Conservation (phyloP, 2,329 filamentous ascomycete genomes). For the Ophiostoma pallidulum region DNA sequence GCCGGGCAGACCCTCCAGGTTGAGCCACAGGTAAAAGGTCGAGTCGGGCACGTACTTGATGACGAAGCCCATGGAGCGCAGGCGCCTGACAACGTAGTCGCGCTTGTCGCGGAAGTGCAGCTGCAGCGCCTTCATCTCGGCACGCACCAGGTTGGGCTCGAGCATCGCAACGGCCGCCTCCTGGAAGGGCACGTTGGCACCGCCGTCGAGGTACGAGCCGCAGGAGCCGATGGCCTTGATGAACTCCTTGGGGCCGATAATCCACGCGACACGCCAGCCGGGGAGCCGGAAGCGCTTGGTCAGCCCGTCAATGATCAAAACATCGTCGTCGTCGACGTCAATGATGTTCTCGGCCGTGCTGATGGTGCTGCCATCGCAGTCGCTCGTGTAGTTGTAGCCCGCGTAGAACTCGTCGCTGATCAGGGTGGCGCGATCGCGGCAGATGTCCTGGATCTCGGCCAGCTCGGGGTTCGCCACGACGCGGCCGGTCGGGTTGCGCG, state of each 20-base stretch:
- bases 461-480: constrained; percentile 80
- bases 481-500: constrained; percentile 85
- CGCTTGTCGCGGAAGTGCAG: constrained; percentile 84
- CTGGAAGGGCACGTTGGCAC: constrained; percentile 91
- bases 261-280: constrained; percentile 95
- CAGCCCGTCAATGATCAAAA: constrained; percentile 88
- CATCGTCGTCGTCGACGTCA: constrained; percentile 82
- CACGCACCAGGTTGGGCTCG: constrained; percentile 68
- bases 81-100: constrained; percentile 74
- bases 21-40: constrained; percentile 84
- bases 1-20: constrained; percentile 59
- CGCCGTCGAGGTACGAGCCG: constrained; percentile 88
- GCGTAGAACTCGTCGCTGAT: constrained; percentile 97
- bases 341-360: constrained; percentile 82
- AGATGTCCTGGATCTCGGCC: constrained; percentile 85
- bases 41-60: constrained; percentile 78
- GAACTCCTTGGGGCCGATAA: constrained; percentile 91
- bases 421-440: constrained; percentile 78
- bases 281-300: constrained; percentile 96
- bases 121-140: constrained; percentile 85
- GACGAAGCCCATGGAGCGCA: constrained; percentile 78
- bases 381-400: constrained; percentile 88
- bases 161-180: constrained; percentile 89
- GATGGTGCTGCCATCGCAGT: constrained; percentile 85
- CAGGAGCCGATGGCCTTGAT: constrained; percentile 88